Base-by-base conservation (phyloP, 2,329 filamentous ascomycete species). In the Hypoxylon sp. region DNA sequence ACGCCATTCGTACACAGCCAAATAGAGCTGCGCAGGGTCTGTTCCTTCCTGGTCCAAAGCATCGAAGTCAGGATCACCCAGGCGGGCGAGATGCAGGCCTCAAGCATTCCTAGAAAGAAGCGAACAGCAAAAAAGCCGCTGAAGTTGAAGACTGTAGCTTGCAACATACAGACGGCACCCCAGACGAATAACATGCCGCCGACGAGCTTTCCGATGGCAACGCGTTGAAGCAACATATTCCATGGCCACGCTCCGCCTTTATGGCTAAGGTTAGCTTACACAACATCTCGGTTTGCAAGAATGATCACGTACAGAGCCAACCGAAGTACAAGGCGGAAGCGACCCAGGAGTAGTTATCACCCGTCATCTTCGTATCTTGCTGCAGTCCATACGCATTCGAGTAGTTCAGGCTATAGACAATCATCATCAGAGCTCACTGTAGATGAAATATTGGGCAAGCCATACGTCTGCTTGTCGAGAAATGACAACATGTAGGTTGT, bases 101-200 rank as follows among this genome's bases (percentile, higher is more conserved):
- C 74, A 9, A 75, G 63, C 54, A 73, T 67, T 7, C 74, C 74
- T 1, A 74, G 57, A 43, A 75, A 74, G 59, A 75, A 74, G 8
- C 74, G 74, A 41, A 70, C 32, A 1, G 67, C 71, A 30, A 73
- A 73, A 39, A 75, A 73, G 19, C 73, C 73, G 5, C 65, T 32
- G 52, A 74, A 75, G 58, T 67, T 72, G 58, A 68, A 66, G 12
- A 73, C 72, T 0, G 70, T 61, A 2, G 73, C 73, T 56, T 74
- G 73, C 0, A 73, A 65, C 65, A 74, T 74, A 41, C 73, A 71
- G 27, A 74, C 53, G 5, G 65, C 57, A 29, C 75, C 75, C 73
- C 78, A 80, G 32, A 84, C 78, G 50, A 85, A 79, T 54, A 84
- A 86, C 75, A 82, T 81, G 2, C 70, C 60, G 3, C 79, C 80